Percentiles rank a stretch among this genome's conserved stretches.
These are phyloP conservation scores for Quercus glauca DNA, from an alignment of 306 rosid species.

Conservation along the genomic window DNA sequence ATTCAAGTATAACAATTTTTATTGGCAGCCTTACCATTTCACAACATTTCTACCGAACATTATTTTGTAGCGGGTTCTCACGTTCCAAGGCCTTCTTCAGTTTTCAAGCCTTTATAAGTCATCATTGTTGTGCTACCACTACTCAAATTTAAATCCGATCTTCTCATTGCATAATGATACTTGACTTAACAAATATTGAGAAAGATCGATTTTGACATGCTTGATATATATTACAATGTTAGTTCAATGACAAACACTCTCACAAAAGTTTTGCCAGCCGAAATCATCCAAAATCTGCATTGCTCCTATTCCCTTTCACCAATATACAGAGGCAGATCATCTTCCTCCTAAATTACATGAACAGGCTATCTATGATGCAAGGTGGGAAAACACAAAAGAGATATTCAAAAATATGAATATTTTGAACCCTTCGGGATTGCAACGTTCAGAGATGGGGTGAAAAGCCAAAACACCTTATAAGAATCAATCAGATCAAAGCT, in stretches of 20 bases:
- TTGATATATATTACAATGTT: neutral
- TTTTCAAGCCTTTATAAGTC: too few species aligned
- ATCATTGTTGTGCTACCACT: too few species aligned
- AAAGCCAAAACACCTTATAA: neutral
- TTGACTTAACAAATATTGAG: too few species aligned
- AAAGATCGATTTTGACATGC: neutral
- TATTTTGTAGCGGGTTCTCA: too few species aligned
- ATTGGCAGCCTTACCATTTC: too few species aligned
- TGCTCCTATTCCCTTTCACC: neutral
- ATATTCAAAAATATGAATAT: neutral
- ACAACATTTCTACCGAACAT: too few species aligned
- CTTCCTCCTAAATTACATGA: neutral
- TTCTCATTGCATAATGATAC: too few species aligned
- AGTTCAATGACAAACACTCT: neutral
- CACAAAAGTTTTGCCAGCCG: neutral
- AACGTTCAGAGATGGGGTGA: neutral
- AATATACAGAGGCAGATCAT: neutral
- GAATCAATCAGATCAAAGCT: slow-evolving; percentile 15
- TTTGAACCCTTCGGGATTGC: neutral
- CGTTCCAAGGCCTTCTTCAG: too few species aligned
- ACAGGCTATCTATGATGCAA: too few species aligned
- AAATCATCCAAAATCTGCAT: neutral
- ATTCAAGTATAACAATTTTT: too few species aligned
- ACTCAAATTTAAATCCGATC: too few species aligned
- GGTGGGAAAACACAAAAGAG: too few species aligned